A percentile compares a stretch with the other conserved stretches of the same genome.
phyloP scores from a whole-genome alignment of 192 early-diverging fungal species.

The Polychytrium aggregatum region DNA sequence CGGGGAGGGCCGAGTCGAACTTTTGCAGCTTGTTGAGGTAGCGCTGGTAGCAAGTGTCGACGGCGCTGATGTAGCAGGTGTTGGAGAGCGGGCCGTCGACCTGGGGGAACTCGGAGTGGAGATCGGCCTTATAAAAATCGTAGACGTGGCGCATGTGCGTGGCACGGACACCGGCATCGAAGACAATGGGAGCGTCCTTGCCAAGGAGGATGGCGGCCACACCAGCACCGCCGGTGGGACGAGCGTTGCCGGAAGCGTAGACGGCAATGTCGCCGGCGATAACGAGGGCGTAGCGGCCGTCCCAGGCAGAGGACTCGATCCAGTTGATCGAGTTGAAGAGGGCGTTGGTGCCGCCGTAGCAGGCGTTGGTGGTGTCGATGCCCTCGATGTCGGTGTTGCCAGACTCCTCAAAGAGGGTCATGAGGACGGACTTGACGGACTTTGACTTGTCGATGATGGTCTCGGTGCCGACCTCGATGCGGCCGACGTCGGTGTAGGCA shows the following conservation, averaged over 20 bases:
- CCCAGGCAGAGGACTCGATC: constrained; percentile 88
- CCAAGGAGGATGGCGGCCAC: constrained; percentile 86
- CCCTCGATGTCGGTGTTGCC: constrained; percentile 93
- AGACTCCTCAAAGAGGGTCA: constrained; percentile 84
- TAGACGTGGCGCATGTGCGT: constrained; percentile 96
- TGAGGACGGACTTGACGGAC: constrained; percentile 91
- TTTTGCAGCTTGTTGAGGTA: constrained; percentile 63
- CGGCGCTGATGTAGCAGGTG: constrained; percentile 80
- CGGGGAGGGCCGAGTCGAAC: constrained; percentile 15
- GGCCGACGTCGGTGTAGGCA: constrained; percentile 73
- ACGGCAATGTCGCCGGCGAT: constrained; percentile 92
- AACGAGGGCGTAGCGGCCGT: constrained; percentile 65
- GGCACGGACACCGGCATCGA: constrained; percentile 77
- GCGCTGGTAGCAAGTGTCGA: constrained; percentile 77
- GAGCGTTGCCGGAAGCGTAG: constrained; percentile 81
- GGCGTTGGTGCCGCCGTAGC: constrained; percentile 95
- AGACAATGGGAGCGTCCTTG: constrained; percentile 82
- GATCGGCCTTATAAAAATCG: constrained; percentile 99
- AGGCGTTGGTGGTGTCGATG: constrained; percentile 96
- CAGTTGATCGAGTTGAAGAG: constrained; percentile 97
- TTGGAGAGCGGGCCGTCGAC: constrained; percentile 94
- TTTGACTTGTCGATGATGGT: constrained; percentile 99
- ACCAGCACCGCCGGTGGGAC: constrained; percentile 90
- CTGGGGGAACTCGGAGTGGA: constrained; percentile 91
- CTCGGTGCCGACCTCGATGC: constrained; percentile 96